phyloP scores from a whole-genome alignment of 345 rosid genomes.

The Eucalyptus guilfoylei region DNA sequence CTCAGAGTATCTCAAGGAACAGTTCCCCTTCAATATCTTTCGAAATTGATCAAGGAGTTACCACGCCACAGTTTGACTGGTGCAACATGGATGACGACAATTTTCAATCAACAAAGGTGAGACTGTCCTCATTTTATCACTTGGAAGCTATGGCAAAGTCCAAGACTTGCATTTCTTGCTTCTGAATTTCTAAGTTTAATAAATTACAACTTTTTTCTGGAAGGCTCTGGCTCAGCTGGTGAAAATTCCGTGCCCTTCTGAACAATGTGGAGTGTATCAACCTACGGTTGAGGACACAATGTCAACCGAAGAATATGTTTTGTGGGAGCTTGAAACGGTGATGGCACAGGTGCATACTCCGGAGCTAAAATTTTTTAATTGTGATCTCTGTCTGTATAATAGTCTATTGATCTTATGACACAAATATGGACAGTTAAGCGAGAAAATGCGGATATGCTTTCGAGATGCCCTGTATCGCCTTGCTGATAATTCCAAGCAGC shows the following conservation, averaged over 20 bases:
- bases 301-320: slow-evolving; percentile 46
- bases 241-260: slow-evolving; percentile 1
- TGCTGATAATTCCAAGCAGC: slow-evolving; percentile 45
- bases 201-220: slow-evolving; percentile 1
- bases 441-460: slow-evolving; percentile 57
- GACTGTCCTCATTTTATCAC: not conserved
- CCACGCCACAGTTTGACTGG: not conserved
- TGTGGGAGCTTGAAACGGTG: slow-evolving; percentile 60
- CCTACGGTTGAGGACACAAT: slow-evolving; percentile 4
- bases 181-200: not conserved
- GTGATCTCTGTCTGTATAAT: not conserved
- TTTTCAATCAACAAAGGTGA: not conserved
- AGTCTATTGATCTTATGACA: not conserved
- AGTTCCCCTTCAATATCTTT: not conserved
- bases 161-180: not conserved
- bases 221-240: slow-evolving; percentile 4
- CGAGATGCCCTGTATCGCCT: slow-evolving; percentile 86
- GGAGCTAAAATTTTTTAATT: not conserved
- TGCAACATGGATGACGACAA: not conserved
- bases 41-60: not conserved
- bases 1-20: slow-evolving; percentile 5
- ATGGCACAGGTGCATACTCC: slow-evolving; percentile 35
- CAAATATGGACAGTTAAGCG: slow-evolving; percentile 32
- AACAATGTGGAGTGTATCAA: slow-evolving; percentile 12
- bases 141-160: not conserved